Base-by-base conservation (phyloP, 108 stramenopile genomes). In the Bacterosira constricta region DNA sequence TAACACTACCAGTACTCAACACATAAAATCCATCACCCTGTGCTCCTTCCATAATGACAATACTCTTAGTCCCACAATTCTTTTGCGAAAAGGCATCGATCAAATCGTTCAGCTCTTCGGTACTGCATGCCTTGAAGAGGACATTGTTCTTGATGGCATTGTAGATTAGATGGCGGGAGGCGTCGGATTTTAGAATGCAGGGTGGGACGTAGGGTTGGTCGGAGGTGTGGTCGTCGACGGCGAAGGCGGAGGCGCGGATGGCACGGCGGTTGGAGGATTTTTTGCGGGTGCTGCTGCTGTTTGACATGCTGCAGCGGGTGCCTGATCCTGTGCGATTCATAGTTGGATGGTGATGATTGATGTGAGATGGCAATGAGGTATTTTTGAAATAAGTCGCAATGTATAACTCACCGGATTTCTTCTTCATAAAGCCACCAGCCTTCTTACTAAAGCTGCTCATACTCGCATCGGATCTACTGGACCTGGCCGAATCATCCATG, bases 11-110 rank as follows among this genome's bases (percentile, higher is more conserved):
- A 10, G 41, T 37, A 32, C 85, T 71, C 47, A 90, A 54, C 0
- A 88, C 89, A 56, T 85, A 90, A 53, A 90, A 90, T 52, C 83
- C 42, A 56, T 90, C 85, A 0, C 87, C 87, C 34, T 81, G 71
- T 17, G 88, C 89, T 42, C 87, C 89, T 59, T 90, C 87, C 12
- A 59, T 41, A 49, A 88, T 90, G 34, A 88, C 84, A 44, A 71
- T 49, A 4, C 42, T 38, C 5, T 75, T 74, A 17, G 58, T 67
- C 5, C 25, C 26, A 10, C 61, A 77, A 34, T 71, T 54, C 42
- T 73, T 59, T 1, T 58, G 50, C 64, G 82, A 71, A 27, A 86
- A 86, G 42, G 79, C 83, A 53, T 83, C 83, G 20, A 88, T 78
- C 17, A 83, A 54, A 18, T 84, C 87, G 7, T 50, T 50, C 27